Evolutionary conservation across 2,329 filamentous ascomycete species (phyloP).

Genomic region (Xylaria sp.): DNA sequence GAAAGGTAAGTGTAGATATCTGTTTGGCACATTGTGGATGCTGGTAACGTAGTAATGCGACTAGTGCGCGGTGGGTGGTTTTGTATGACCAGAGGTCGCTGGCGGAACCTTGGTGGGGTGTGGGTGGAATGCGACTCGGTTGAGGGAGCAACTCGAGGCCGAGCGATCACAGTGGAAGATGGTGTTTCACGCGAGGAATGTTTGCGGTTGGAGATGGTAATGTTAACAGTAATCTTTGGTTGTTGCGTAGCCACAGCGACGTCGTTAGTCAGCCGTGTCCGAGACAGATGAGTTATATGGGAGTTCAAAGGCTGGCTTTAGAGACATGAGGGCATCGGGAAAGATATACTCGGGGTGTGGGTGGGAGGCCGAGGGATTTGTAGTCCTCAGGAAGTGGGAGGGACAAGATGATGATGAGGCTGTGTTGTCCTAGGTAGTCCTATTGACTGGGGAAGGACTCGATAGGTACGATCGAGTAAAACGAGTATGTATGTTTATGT

Average conservation of each 20-base stretch:
- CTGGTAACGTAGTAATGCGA: constrained; percentile 29
- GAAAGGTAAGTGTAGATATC: constrained; percentile 51
- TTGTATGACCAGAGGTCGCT: constrained; percentile 27
- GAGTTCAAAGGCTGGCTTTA: constrained; percentile 24
- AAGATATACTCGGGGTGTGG: constrained; percentile 6
- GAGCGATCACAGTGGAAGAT: constrained; percentile 17
- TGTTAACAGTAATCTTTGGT: constrained; percentile 32
- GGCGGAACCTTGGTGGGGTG: constrained; percentile 15
- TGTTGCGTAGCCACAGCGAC: constrained; percentile 28
- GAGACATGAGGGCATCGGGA: constrained; percentile 30
- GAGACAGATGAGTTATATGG: constrained; percentile 22
- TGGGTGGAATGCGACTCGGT: constrained; percentile 16
- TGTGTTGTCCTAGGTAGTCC: constrained; percentile 9
- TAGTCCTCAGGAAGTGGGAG: constrained; percentile 15
- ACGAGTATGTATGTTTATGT: constrained; percentile 1
- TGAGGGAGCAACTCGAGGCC: constrained; percentile 14
- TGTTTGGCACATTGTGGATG: constrained; percentile 53
- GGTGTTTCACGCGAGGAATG: constrained; percentile 14
- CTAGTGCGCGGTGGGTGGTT: constrained; percentile 29
- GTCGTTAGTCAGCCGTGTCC: constrained; percentile 28
- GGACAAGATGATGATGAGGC: no score
- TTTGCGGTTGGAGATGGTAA: constrained; percentile 27
- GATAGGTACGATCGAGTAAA: not conserved
- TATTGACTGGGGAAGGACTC: constrained; percentile 10
- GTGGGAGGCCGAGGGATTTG: constrained; percentile 20